phyloP scores from a whole-genome alignment of 1,284 basidiomycete species.

The Exsudoporus floridanus region DNA sequence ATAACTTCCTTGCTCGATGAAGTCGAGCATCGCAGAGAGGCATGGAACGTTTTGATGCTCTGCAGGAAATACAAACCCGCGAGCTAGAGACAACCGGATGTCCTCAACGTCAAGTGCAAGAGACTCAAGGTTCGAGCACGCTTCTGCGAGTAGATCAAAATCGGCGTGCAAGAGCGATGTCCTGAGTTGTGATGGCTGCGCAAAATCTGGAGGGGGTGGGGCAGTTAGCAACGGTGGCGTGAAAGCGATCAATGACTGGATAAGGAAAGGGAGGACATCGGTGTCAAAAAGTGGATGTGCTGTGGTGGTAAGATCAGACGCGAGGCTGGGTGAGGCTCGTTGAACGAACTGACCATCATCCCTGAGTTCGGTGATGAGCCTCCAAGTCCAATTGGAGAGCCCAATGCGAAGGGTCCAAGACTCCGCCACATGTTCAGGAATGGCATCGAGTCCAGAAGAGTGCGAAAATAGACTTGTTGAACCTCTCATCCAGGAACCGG shows the following conservation, averaged over 20 bases:
- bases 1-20: conserved; percentile 69
- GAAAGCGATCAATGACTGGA: conserved; percentile 57
- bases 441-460: conserved; percentile 14
- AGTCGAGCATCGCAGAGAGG: conserved; percentile 62
- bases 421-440: conserved; percentile 42
- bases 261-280: conserved; percentile 62
- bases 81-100: conserved; percentile 66
- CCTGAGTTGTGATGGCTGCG: conserved; percentile 45
- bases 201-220: conserved; percentile 41
- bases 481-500: conserved; percentile 55
- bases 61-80: conserved; percentile 57
- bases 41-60: conserved; percentile 60
- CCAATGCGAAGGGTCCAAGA: conserved; percentile 65
- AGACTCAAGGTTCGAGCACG: conserved; percentile 72
- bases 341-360: conserved; percentile 50
- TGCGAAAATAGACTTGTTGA: conserved; percentile 29
- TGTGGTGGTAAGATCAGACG: conserved; percentile 25
- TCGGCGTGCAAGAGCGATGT: conserved; percentile 62
- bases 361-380: conserved; percentile 64
- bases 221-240: conserved; percentile 48
- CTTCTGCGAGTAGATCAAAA: conserved; percentile 69
- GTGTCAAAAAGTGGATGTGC: conserved; percentile 58
- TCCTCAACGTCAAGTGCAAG: conserved; percentile 74
- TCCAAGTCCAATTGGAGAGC: conserved; percentile 75
- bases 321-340: not conserved